phyloP scores from a whole-genome alignment of 108 stramenopile species.

The Nitzschia sp. region DNA sequence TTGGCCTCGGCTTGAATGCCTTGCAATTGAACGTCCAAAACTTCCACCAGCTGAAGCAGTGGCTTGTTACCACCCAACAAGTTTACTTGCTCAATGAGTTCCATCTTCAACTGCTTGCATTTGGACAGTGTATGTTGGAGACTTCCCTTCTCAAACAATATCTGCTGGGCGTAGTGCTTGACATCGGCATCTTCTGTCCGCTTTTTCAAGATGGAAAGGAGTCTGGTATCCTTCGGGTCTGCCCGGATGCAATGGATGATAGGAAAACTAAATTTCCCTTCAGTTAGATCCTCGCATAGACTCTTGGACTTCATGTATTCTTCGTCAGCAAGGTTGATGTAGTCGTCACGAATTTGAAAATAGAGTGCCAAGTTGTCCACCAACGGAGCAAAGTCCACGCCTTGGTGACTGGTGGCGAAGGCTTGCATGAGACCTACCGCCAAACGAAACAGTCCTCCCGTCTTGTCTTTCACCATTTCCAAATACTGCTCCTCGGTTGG shows the following conservation, averaged over 20 bases:
- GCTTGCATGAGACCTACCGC: constrained; percentile 92
- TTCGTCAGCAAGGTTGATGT: constrained; percentile 89
- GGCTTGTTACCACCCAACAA: constrained; percentile 75
- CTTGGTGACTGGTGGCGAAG: constrained; percentile 65
- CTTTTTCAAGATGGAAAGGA: constrained; percentile 90
- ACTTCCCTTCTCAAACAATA: constrained; percentile 75
- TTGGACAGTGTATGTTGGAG: constrained; percentile 70
- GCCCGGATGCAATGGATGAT: constrained; percentile 74
- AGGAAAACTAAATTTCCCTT: constrained; percentile 95
- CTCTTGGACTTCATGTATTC: constrained; percentile 93
- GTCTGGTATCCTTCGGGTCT: constrained; percentile 46
- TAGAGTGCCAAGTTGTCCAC: constrained; percentile 92
- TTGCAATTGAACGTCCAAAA: constrained; percentile 75
- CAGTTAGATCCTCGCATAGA: constrained; percentile 96
- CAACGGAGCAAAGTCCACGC: constrained; percentile 65
- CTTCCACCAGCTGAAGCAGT: constrained; percentile 57
- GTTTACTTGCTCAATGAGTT: constrained; percentile 59
- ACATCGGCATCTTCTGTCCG: constrained; percentile 89
- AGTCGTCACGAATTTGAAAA: constrained; percentile 96
- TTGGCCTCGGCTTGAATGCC: constrained; percentile 15
- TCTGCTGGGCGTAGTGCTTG: constrained; percentile 79
- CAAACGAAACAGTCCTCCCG: constrained; percentile 93
- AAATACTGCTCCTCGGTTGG: constrained; percentile 85
- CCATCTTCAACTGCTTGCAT: constrained; percentile 55
- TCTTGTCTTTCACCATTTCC: constrained; percentile 90